These are phyloP conservation scores for Clonostachys sp. DNA, from an alignment of 2,329 filamentous ascomycete genomes.

Conservation along the genomic window DNA sequence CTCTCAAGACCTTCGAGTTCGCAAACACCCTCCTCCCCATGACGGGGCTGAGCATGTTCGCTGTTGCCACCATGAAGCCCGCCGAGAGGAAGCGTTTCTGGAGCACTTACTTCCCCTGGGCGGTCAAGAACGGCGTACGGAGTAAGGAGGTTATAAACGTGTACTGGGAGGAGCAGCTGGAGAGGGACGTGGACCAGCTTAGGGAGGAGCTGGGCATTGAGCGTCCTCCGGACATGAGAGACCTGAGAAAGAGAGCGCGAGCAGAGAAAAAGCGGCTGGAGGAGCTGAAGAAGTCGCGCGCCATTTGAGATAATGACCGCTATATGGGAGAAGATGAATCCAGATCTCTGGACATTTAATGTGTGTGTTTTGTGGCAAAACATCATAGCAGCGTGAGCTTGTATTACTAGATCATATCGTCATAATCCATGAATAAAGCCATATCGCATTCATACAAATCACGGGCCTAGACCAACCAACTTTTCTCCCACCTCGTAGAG, in stretches of 20 bases:
- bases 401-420: no score
- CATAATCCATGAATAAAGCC: no score
- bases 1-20: conserved; percentile 97
- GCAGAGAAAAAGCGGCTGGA: conserved; percentile 64
- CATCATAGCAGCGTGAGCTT: no score
- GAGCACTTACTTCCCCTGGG: conserved; percentile 82
- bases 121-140: conserved; percentile 72
- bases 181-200: conserved; percentile 75
- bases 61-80: conserved; percentile 80
- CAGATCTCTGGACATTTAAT: no score
- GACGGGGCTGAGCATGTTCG: conserved; percentile 83
- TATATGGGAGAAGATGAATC: no score
- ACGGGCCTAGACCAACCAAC: no score
- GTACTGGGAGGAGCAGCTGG: conserved; percentile 94
- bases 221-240: conserved; percentile 79
- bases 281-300: conserved; percentile 20
- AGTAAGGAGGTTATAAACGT: conserved; percentile 86
- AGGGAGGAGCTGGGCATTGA: conserved; percentile 76
- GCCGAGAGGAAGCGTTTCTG: conserved; percentile 75
- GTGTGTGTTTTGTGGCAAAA: no score
- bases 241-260: conserved; percentile 66
- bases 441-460: no score
- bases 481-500: no score
- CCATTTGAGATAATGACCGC: background rate
- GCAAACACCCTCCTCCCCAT: conserved; percentile 91